Evolutionary conservation across 2,329 filamentous ascomycete species (phyloP).

Genomic region (Rhytidhysteron rufulum): DNA sequence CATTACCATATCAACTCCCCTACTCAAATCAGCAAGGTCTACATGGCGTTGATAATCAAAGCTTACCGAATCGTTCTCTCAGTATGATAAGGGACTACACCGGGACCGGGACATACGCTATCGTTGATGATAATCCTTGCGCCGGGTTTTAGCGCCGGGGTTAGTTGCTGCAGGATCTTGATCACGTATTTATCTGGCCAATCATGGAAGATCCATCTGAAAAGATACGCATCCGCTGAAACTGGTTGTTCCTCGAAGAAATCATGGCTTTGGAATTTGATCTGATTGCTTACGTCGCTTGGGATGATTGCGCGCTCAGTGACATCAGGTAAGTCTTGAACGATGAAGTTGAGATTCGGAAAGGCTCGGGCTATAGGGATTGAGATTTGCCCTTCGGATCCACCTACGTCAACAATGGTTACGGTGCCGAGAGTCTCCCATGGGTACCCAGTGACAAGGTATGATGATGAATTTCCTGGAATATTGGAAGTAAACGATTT

Average conservation of each 20-base stretch:
- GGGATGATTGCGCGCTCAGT: constrained; percentile 9
- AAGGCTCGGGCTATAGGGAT: constrained; percentile 3
- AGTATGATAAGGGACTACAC: neutral
- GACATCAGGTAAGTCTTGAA: constrained; percentile 14
- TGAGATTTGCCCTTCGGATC: constrained; percentile 4
- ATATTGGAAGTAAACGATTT: no score
- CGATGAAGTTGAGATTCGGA: constrained; percentile 7
- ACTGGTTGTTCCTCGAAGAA: constrained; percentile 25
- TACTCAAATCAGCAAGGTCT: neutral
- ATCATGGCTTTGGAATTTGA: constrained; percentile 16
- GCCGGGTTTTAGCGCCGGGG: constrained; percentile 10
- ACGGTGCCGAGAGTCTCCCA: constrained; percentile 12
- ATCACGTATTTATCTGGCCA: constrained; percentile 31
- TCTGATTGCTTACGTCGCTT: constrained; percentile 6
- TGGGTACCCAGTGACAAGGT: constrained; percentile 9
- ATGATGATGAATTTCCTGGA: no score
- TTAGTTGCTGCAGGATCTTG: constrained; percentile 17
- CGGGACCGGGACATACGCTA: constrained; percentile 22
- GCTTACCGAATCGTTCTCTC: neutral
- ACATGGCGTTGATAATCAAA: neutral
- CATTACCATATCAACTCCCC: constrained; percentile 9
- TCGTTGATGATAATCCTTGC: constrained; percentile 13
- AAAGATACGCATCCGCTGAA: constrained; percentile 26
- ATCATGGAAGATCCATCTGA: constrained; percentile 36
- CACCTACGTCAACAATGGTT: constrained; percentile 11